These are phyloP conservation scores for Orbilia blumenaviensis DNA, from an alignment of 2,329 filamentous ascomycete genomes.

Conservation along the genomic window DNA sequence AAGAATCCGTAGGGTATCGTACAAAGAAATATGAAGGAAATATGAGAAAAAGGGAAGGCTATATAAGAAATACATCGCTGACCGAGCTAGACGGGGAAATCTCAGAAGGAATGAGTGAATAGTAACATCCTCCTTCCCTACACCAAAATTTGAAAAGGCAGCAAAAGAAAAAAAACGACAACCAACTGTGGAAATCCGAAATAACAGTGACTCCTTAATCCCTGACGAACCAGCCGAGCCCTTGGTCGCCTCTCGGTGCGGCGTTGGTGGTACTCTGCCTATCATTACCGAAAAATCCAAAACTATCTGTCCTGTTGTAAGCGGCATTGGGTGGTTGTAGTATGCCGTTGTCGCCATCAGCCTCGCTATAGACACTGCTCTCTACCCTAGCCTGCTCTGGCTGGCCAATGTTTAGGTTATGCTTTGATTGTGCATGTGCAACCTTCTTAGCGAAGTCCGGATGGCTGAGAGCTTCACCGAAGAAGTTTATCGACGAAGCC, in stretches of 20 bases:
- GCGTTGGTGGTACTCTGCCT: conserved; percentile 23
- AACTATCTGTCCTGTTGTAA: conserved; percentile 41
- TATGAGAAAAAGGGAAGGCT: background rate
- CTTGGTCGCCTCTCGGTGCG: conserved; percentile 46
- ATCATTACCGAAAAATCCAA: conserved; percentile 52
- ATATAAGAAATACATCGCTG: conserved; percentile 25
- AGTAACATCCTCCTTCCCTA: conserved; percentile 21
- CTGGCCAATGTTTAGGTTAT: conserved; percentile 1
- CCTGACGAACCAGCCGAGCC: conserved; percentile 50
- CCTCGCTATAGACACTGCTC: conserved; percentile 46
- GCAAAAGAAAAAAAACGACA: background rate
- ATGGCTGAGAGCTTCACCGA: conserved; percentile 48
- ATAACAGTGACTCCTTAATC: conserved; percentile 42
- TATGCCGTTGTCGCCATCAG: conserved; percentile 17
- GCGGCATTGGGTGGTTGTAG: conserved; percentile 26
- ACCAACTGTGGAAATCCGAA: conserved; percentile 8
- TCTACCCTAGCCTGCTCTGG: conserved; percentile 11
- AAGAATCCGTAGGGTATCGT: conserved; percentile 51
- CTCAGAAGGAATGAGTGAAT: conserved; percentile 20
- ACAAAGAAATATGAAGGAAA: conserved; percentile 24
- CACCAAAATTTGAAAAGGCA: background rate
- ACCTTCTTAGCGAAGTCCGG: conserved; percentile 52
- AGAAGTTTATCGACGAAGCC: conserved; percentile 53
- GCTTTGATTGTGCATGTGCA: conserved; percentile 32
- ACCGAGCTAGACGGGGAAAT: conserved; percentile 17